Conservation (phyloP, 2,329 filamentous ascomycete species). For the Penicillium sp. region DNA sequence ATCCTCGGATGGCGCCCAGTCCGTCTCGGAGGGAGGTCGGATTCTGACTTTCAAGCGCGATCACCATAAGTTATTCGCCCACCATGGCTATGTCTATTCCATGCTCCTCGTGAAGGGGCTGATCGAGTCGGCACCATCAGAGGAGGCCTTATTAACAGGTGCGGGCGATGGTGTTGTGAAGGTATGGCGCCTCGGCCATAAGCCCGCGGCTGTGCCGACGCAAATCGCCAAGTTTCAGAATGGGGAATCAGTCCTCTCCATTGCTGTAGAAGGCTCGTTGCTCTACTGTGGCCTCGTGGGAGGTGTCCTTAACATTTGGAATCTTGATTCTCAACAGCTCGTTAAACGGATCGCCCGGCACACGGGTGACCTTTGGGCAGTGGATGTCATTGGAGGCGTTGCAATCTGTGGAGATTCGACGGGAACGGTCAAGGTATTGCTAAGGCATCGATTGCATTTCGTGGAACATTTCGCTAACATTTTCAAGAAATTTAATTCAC, state of each 20-base stretch:
- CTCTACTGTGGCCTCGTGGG: slow-evolving; percentile 85
- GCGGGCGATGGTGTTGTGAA: slow-evolving; percentile 93
- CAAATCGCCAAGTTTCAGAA: slow-evolving; percentile 66
- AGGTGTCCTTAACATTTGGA: slow-evolving; percentile 92
- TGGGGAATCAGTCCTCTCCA: slow-evolving; percentile 64
- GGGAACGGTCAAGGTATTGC: slow-evolving; percentile 72
- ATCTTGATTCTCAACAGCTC: slow-evolving; percentile 87
- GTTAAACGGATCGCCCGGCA: slow-evolving; percentile 80
- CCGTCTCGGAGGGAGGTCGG: slow-evolving; percentile 55
- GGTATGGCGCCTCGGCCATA: slow-evolving; percentile 72
- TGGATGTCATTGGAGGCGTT: slow-evolving; percentile 79
- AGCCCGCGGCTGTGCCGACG: slow-evolving; percentile 58
- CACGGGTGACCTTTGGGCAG: slow-evolving; percentile 74
- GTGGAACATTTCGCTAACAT: slow-evolving; percentile 4
- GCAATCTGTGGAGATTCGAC: slow-evolving; percentile 86
- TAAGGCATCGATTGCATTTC: background rate
- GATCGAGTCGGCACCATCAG: slow-evolving; percentile 59
- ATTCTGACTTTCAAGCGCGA: slow-evolving; percentile 76
- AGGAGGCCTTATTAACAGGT: slow-evolving; percentile 81
- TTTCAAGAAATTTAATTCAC: slow-evolving; percentile 67
- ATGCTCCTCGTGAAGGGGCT: slow-evolving; percentile 81
- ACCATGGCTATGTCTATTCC: slow-evolving; percentile 93
- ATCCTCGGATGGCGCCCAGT: slow-evolving; percentile 50
- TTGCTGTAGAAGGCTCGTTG: slow-evolving; percentile 85
- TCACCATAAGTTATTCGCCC: slow-evolving; percentile 81